Evolutionary conservation across 208 protist species (phyloP).

Genomic region (Leishmania gerbilli): DNA sequence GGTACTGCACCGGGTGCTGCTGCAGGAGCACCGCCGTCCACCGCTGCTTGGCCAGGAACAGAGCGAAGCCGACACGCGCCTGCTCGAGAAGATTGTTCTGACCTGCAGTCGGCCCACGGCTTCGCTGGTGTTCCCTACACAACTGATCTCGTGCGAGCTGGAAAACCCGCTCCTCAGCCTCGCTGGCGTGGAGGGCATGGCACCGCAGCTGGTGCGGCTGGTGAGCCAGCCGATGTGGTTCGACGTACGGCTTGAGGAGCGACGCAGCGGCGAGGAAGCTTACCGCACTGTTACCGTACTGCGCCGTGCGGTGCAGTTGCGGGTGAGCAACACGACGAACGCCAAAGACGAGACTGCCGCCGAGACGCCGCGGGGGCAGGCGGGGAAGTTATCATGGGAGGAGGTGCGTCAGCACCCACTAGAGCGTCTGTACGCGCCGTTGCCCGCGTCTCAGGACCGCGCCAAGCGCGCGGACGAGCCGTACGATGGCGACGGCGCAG

Average conservation of each 20-base stretch:
- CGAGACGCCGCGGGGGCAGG: conserved; percentile 6
- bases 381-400: conserved; percentile 15
- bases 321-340: conserved; percentile 20
- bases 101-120: conserved; percentile 34
- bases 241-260: conserved; percentile 27
- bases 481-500: conserved; percentile 9
- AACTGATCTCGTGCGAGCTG: conserved; percentile 68
- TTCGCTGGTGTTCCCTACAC: conserved; percentile 59
- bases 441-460: neutral
- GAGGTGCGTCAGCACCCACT: conserved; percentile 40
- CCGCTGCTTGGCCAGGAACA: conserved; percentile 16
- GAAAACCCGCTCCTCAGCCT: conserved; percentile 39
- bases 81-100: conserved; percentile 15
- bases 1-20: conserved; percentile 20
- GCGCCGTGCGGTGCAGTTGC: conserved; percentile 55
- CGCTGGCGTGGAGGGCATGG: conserved; percentile 8
- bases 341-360: neutral
- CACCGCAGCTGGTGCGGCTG: conserved; percentile 20
- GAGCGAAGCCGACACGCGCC: neutral
- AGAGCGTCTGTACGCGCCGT: conserved; percentile 49
- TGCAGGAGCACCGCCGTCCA: conserved; percentile 28
- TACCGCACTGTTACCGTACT: conserved; percentile 34
- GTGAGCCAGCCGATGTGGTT: conserved; percentile 18
- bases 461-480: neutral
- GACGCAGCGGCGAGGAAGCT: conserved; percentile 1